Base-by-base conservation (phyloP, 2,329 filamentous ascomycete species). In the Stachybotrys chartarum region DNA sequence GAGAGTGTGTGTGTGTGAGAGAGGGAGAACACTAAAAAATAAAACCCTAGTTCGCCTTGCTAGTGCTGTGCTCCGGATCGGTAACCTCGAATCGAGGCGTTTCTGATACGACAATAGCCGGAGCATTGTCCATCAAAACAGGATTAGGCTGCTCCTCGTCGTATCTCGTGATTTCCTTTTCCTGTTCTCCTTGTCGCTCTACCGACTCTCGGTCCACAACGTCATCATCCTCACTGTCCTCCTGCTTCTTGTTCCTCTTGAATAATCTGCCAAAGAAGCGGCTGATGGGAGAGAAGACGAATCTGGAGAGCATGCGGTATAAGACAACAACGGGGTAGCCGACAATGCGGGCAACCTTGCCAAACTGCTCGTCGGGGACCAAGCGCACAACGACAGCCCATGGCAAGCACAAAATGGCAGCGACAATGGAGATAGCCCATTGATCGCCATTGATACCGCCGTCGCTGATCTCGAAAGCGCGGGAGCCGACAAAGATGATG, bases 401-500 rank as follows among this genome's bases (percentile, higher is more conserved):
- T 1, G 79, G 80, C 10, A 83, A 66, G 32, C 73, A 80, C 0
- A 82, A 58, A 1, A 74, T 68, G 1, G 76, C 79, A 3, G 79
- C 44, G 3, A 59, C 78, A 56, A 96, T 81, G 3, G 90, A 94
- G 57, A 91, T 81, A n/a, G 79, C 90, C 91, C 90, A 96, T 66
- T 95, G 88, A 49, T 80, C 75, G 50, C 83, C 85, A 55, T 83
- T 84, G 50, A 96, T 71, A 49, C 58, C 58, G 31, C 51, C 57
- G 5, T 59, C 58, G 5, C 54, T 61, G 49, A 92, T 88, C 48
- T 82, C 81, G 75, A 96, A 93, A 1, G 91, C 90, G 11, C 77
- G 72, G 46, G 88, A 86, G 59, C 91, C 91, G 55, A 95, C 82
- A 62, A 89, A 94, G 61, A 95, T 82, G 66, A 96, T 96, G 73